Evolutionary conservation across 345 rosid genomes (phyloP).

Genomic region (Murraya koenigii): DNA sequence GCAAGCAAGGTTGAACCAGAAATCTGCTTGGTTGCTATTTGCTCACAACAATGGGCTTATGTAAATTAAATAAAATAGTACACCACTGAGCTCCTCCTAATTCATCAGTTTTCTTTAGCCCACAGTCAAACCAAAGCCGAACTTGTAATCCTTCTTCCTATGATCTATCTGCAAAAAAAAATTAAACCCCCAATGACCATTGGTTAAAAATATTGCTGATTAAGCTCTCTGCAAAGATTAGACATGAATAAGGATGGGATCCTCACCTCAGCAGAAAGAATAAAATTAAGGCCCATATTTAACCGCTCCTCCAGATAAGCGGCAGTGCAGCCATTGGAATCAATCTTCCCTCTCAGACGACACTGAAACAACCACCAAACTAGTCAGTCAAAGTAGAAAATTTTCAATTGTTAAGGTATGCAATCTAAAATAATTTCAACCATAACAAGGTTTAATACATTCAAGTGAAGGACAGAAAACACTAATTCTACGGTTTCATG

Average conservation of each 20-base stretch:
- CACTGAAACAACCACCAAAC: slow-evolving; percentile 46
- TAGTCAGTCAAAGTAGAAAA: not conserved
- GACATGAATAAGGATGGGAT: not conserved
- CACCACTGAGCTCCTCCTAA: not conserved
- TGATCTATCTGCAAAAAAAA: slow-evolving; percentile 72
- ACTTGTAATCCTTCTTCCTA: slow-evolving; percentile 90
- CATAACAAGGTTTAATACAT: not conserved
- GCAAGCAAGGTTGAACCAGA: not conserved
- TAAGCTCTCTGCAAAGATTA: not conserved
- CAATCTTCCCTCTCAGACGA: slow-evolving; percentile 93
- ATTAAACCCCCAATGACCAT: not conserved
- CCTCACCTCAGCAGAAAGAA: slow-evolving; percentile 91
- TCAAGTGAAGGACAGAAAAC: not conserved
- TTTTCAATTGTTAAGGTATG: not conserved
- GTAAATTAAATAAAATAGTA: not conserved
- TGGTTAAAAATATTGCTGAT: not conserved
- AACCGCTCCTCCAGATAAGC: slow-evolving; percentile 91
- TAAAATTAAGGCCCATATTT: slow-evolving; percentile 81
- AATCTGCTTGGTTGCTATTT: not conserved
- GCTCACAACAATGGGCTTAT: slow-evolving; percentile 4
- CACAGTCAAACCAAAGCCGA: slow-evolving; percentile 88
- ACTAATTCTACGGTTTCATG: not conserved
- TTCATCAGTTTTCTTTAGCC: slow-evolving; percentile 37
- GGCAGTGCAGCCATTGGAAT: slow-evolving; percentile 78
- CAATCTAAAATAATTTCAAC: not conserved